Percentiles rank a stretch among this genome's conserved stretches.
Evolutionary conservation across 768 basidiomycete genomes (phyloP).

Genomic region (Saitozyma sp.): DNA sequence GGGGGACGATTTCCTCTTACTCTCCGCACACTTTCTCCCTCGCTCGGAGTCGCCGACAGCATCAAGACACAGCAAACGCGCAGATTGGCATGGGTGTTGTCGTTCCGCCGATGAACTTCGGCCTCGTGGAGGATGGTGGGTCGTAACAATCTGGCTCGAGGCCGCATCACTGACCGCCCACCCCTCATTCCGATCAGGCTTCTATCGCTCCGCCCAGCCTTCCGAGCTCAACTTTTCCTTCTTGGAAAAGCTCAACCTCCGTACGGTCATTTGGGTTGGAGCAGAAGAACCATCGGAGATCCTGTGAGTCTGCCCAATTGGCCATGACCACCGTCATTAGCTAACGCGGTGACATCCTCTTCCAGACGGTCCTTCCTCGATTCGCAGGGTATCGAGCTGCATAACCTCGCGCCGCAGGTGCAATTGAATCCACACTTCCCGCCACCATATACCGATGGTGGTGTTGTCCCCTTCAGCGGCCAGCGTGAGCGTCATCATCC

Average conservation of each 20-base stretch:
- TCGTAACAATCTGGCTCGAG: slow-evolving; percentile 1
- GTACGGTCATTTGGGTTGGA: slow-evolving; percentile 52
- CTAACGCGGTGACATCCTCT: slow-evolving; percentile 1
- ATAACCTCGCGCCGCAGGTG: slow-evolving; percentile 47
- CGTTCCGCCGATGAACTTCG: slow-evolving; percentile 52
- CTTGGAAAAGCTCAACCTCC: slow-evolving; percentile 55
- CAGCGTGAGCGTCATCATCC: slow-evolving; percentile 28
- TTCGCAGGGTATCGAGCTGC: slow-evolving; percentile 48
- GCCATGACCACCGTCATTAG: neutral
- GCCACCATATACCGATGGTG: slow-evolving; percentile 40
- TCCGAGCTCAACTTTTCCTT: slow-evolving; percentile 60
- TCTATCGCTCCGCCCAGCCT: slow-evolving; percentile 53
- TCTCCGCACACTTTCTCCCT: too few relatives aligned
- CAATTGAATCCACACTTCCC: slow-evolving; percentile 48
- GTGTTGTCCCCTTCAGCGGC: slow-evolving; percentile 38
- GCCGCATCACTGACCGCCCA: neutral
- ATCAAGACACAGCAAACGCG: too few relatives aligned
- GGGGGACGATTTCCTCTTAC: too few relatives aligned
- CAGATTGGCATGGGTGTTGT: slow-evolving; percentile 37
- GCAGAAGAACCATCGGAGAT: slow-evolving; percentile 52
- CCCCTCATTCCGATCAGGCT: slow-evolving; percentile 28
- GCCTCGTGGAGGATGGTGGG: slow-evolving; percentile 52
- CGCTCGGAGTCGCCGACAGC: neutral
- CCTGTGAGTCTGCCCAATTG: slow-evolving; percentile 36
- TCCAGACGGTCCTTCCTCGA: slow-evolving; percentile 42